phyloP scores from a whole-genome alignment of 2,329 filamentous ascomycete genomes.

The Venturiaceae sp. region DNA sequence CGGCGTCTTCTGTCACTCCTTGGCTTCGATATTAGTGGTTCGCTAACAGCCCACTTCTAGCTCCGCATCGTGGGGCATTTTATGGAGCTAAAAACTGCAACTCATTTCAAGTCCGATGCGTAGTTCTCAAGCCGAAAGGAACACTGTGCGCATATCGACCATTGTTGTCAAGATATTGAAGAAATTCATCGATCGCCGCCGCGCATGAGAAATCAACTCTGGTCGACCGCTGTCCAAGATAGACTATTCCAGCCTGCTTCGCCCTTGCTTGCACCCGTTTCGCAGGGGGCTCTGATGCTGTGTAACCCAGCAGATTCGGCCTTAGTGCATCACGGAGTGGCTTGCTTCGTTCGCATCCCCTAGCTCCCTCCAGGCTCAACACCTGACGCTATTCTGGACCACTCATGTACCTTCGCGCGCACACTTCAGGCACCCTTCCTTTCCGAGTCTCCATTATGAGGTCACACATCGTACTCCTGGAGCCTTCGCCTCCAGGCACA shows the following conservation, averaged over 20 bases:
- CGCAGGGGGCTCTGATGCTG: not conserved
- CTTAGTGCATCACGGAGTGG: not conserved
- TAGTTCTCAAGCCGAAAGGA: not conserved
- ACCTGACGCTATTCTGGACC: not conserved
- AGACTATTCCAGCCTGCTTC: not conserved
- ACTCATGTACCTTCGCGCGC: not conserved
- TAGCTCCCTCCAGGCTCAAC: not conserved
- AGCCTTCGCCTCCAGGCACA: not conserved
- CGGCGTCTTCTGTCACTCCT: not conserved
- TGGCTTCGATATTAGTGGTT: not conserved
- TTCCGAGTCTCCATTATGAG: not conserved
- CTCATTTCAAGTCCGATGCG: no score
- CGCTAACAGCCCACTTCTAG: not conserved
- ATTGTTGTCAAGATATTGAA: not conserved
- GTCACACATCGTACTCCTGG: not conserved
- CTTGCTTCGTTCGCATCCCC: conserved; percentile 1
- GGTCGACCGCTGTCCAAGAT: not conserved
- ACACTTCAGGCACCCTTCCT: not conserved
- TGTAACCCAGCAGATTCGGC: not conserved
- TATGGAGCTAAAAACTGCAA: no score
- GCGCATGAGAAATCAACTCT: not conserved
- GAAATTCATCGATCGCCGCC: not conserved
- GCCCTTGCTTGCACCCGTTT: not conserved
- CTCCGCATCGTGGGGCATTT: not conserved
- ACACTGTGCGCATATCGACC: not conserved